phyloP scores from a whole-genome alignment of 1,284 basidiomycete genomes.

The Ganoderma multipileum region DNA sequence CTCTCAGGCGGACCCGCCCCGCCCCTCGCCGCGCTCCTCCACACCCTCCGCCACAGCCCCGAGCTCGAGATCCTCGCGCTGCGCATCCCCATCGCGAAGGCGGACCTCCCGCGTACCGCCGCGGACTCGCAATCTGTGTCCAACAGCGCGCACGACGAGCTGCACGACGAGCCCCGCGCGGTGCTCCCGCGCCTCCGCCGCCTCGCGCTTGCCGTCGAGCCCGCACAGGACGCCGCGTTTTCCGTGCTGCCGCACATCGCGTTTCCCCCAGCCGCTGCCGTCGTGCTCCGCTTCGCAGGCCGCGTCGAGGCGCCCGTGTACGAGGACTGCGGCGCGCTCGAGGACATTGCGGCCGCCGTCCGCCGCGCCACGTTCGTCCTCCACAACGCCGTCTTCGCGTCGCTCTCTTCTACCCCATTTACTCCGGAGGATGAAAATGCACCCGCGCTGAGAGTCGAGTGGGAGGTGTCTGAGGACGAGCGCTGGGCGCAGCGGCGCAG shows the following conservation, averaged over 20 bases:
- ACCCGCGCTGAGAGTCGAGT: constrained; percentile 4
- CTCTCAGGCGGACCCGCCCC: constrained; percentile 10
- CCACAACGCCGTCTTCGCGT: not conserved
- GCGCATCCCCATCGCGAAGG: not conserved
- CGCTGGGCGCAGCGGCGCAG: not conserved
- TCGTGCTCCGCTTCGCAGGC: constrained; percentile 14
- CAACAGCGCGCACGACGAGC: not conserved
- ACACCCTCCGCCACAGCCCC: constrained; percentile 17
- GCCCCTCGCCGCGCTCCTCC: constrained; percentile 14
- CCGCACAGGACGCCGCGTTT: constrained; percentile 8
- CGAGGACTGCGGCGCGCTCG: constrained; percentile 14
- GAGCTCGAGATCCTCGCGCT: constrained; percentile 12
- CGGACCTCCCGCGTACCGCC: not conserved
- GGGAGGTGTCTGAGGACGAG: constrained; percentile 4
- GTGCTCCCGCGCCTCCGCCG: constrained; percentile 12
- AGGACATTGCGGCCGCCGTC: constrained; percentile 8
- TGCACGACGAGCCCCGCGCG: constrained; percentile 1
- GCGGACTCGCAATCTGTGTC: not conserved
- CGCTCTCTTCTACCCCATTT: not conserved
- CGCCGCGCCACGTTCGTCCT: constrained; percentile 9
- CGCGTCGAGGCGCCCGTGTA: constrained; percentile 7
- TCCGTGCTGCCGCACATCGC: constrained; percentile 17
- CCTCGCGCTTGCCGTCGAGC: constrained; percentile 10
- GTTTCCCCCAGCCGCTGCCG: constrained; percentile 12
- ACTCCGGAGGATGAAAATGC: not conserved